Evolutionary conservation across 306 rosid species (phyloP), one percentile per base, ranked within the genome.

Genomic region (Corylus avellana): DNA sequence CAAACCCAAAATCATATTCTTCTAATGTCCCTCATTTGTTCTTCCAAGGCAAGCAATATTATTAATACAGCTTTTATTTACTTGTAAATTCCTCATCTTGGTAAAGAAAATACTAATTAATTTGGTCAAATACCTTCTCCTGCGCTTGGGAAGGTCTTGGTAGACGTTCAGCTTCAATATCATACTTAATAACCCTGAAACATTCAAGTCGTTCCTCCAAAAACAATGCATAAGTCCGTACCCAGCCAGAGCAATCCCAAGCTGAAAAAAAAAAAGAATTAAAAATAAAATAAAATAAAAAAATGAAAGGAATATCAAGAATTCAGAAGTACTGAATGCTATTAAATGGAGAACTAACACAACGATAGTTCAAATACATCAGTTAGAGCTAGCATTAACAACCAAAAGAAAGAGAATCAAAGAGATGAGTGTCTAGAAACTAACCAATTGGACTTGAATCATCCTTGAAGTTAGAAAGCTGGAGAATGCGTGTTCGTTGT

Each of bases 161-260:
- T 75, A 96, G 83, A 80, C 98, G 96, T 81, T 90, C 97, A 56
- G 99, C 93, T 88, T 96, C 99, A 82, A 93, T 93, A 75, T 96
- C 99, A 93, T 96, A 96, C 86, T 89, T 93, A 76, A 96, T 79
- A 85, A 91, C 79, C 82, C 93, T 91, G 78, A 91, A 96, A 83
- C 99, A 93, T 89, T 93, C 99, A 46, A 96, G 98, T 55, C 98
- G 94, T 79, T 96, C 99, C 89, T 96, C 99, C 90, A 96, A 87
- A 93, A 93, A 96, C 82, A 93, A 85, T 44, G 98, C 98, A 88
- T 96, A 96, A 13, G 99, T 93, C 42, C 99, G 98, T 72, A 96
- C 98, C 99, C 99, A 96, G 12, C 91, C 98, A 83, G 99, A 93
- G 92, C 99, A 96, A 87, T 96, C 99, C 99, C 99, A 96, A 72